phyloP scores from a whole-genome alignment of 768 basidiomycete species.

The Chalciporus piperatus region DNA sequence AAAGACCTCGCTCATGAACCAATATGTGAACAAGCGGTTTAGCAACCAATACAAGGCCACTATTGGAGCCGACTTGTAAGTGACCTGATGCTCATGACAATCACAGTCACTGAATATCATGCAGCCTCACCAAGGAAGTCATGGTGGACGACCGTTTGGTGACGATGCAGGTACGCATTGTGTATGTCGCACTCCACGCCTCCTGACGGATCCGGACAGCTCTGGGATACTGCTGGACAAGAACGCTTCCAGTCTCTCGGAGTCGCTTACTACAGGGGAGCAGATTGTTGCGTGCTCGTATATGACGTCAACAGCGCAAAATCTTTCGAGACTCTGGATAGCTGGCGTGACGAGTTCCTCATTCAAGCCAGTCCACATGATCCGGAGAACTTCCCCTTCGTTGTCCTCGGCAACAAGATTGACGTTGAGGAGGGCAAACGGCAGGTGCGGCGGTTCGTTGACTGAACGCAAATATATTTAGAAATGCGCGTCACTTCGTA shows the following conservation, averaged over 20 bases:
- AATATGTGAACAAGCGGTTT: constrained; percentile 99
- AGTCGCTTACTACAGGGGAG: constrained; percentile 98
- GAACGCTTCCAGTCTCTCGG: constrained; percentile 99
- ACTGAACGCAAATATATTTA: not conserved
- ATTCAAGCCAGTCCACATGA: constrained; percentile 98
- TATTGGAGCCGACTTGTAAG: constrained; percentile 94
- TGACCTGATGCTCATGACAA: constrained; percentile 20
- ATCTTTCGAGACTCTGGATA: constrained; percentile 97
- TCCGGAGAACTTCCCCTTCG: constrained; percentile 99
- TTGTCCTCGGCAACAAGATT: constrained; percentile 99
- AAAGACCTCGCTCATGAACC: constrained; percentile 99
- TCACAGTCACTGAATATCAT: constrained; percentile 8
- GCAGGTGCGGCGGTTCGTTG: constrained; percentile 55
- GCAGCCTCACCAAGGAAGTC: constrained; percentile 93
- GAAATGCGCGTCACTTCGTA: constrained; percentile 28
- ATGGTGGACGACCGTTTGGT: constrained; percentile 98
- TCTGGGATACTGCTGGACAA: constrained; percentile 99
- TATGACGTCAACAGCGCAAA: constrained; percentile 99
- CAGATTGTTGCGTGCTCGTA: constrained; percentile 98
- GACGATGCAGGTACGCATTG: constrained; percentile 86
- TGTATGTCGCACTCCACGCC: not conserved
- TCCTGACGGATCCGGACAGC: constrained; percentile 42
- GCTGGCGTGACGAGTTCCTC: constrained; percentile 99
- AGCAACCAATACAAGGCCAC: constrained; percentile 99
- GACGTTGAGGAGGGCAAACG: constrained; percentile 99